Percentiles rank a stretch among this genome's conserved stretches.
Evolutionary conservation across 2,329 filamentous ascomycete genomes (phyloP).

Genomic region (Aureobasidium sp.): DNA sequence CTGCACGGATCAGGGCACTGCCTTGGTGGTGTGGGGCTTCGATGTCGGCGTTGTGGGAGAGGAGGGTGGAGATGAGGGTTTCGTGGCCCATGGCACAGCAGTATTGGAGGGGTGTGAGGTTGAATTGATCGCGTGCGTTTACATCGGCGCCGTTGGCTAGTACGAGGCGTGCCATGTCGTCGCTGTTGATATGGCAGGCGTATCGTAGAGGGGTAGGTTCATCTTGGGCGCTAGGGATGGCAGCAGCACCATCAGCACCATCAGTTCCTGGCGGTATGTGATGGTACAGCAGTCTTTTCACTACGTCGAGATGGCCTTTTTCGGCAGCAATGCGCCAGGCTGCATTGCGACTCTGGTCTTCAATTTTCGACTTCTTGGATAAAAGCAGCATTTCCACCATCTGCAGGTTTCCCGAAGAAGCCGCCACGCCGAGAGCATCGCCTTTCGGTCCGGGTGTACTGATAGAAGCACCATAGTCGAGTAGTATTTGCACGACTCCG

Average conservation of each 20-base stretch:
- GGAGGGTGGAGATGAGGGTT: neutral
- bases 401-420: neutral
- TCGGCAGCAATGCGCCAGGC: neutral
- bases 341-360: neutral
- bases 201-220: neutral
- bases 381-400: neutral
- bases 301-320: neutral
- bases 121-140: neutral
- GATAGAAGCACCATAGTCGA: neutral
- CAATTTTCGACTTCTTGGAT: neutral
- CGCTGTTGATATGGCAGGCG: neutral
- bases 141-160: neutral
- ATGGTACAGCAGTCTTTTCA: neutral
- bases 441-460: neutral
- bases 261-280: neutral
- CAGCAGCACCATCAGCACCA: neutral
- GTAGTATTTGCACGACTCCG: neutral
- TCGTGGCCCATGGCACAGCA: neutral
- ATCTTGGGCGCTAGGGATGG: neutral
- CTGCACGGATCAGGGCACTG: neutral
- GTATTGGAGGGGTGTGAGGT: neutral
- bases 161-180: neutral
- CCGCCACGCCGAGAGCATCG: neutral
- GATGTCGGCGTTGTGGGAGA: neutral
- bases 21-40: neutral